Base-by-base conservation (phyloP, 2,329 filamentous ascomycete genomes). In the Knoxdaviesia proteae region DNA sequence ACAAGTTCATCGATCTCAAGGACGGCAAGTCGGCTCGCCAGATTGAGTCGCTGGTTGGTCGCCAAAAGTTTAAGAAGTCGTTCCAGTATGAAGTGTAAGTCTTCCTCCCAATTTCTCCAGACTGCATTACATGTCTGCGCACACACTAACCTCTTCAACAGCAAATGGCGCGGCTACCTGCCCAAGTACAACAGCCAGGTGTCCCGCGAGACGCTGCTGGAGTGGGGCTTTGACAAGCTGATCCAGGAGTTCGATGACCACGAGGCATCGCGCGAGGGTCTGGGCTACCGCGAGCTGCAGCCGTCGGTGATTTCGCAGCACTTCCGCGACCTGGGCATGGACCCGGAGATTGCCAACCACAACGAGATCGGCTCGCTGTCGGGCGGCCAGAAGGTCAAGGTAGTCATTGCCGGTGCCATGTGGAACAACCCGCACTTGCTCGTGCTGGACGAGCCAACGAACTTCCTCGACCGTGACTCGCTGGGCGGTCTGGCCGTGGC, bases 351-450 rank as follows among this genome's bases (percentile, higher is more conserved):
- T 55, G 90, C 90, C 54, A 94, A 94, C 64, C 90, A 98, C 74
- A 96, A 94, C 61, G 81, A 94, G 62, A 98, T 98, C 53, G 84
- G 83, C 48, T 90, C 87, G 54, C 71, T 98, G 8, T 94, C 87
- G 7, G 90, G 90, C 62, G 90, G 90, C 9, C 90, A 98, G 59
- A 96, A 96, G 63, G 90, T 98, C 65, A 98, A 98, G 72, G 90
- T 98, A 40, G 90, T 98, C 48, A 77, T 98, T 52, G 90, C 84
- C 3, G 84, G 84, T 54, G 84, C 86, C 52, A 92, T 93, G 84
- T 94, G 87, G 87, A 94, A 96, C 67, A 96, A 96, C 68, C 90
- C 90, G 1, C 90, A 98, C 66, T 65, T 98, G 54, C 75, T 98
- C 47, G 90, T 98, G 40, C 79, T 98, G 30, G 90, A 98, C 71